Base-by-base conservation (phyloP, 441 rosid genomes). In the Metrosideros polymorpha region DNA sequence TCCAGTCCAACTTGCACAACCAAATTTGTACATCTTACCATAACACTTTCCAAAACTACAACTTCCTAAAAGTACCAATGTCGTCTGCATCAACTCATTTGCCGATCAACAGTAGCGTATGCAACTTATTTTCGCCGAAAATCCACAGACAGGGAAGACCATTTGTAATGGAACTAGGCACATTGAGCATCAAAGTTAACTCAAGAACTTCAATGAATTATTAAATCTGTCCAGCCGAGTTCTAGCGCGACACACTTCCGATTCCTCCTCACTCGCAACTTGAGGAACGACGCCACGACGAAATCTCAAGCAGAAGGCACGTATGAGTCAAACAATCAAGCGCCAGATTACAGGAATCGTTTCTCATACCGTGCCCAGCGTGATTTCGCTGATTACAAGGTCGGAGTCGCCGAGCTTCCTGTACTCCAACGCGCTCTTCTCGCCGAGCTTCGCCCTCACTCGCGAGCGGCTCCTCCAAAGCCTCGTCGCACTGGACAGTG, bases 281-380 rank as follows among this genome's bases (percentile, higher is more conserved):
- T 19, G 14, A 71, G 79, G n/a, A 71, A 71, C 47, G 39, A 71
- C 77, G 43, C 43, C 27, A 5, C 52, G 18, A 50, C 52, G 52
- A 50, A 50, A 35, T 32, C 32, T 32, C 66, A 50, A 50, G 14
- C 52, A 50, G 14, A 50, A 14, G 52, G 52, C 52, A 22, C 43
- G 27, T 30, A 61, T 35, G 3, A 6, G 45, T 9, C 45, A 3
- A 66, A 66, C 27, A 19, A 2, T 39, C 82, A 59, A 30, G 61
- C 53, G 54, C 42, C 55, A 86, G n/a, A n/a, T n/a, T n/a, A n/a
- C n/a, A n/a, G 35, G 83, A 83, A 71, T 9, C 10, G 22, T n/a
- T 30, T 18, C 19, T 56, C 89, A 86, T 91, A 94, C 99, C 84
- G 98, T 96, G 53, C 99, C 99, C 13, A 95, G 39, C 12, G 96